Evolutionary conservation across 176 grass and related monocot species (phyloP).

Genomic region (Puya raimondii): DNA sequence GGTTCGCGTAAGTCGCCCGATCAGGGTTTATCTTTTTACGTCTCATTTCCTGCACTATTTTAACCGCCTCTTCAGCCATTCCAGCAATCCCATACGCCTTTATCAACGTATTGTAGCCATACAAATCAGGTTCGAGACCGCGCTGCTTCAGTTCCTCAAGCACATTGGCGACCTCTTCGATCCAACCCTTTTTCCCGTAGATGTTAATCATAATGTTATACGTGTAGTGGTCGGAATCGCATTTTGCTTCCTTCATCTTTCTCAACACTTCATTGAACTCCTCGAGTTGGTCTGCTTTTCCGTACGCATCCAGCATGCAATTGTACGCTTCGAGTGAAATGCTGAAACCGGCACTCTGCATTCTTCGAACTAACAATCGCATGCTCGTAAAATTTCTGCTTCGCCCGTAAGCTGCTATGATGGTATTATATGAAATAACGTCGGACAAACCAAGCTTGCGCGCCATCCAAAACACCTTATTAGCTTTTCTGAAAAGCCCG

Average conservation of each 20-base stretch:
- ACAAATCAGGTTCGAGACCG: conserved; percentile 64
- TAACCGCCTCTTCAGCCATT: conserved; percentile 76
- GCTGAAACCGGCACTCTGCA: conserved; percentile 55
- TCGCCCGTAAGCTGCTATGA: conserved; percentile 70
- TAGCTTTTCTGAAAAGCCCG: conserved; percentile 58
- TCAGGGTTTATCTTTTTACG: conserved; percentile 51
- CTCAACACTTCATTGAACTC: conserved; percentile 60
- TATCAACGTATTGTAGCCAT: conserved; percentile 77
- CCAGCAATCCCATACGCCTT: conserved; percentile 71
- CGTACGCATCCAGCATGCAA: conserved; percentile 84
- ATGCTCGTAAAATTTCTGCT: conserved; percentile 53
- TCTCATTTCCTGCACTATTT: conserved; percentile 72
- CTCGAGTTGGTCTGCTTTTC: conserved; percentile 60
- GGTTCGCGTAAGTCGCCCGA: conserved; percentile 54
- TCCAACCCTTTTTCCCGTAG: conserved; percentile 78
- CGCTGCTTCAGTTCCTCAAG: conserved; percentile 53
- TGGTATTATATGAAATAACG: conserved; percentile 82
- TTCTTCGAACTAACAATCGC: conserved; percentile 50
- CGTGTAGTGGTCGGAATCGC: conserved; percentile 71
- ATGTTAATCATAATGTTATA: conserved; percentile 98
- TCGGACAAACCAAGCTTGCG: conserved; percentile 55
- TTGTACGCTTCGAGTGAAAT: conserved; percentile 79
- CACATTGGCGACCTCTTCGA: conserved; percentile 58
- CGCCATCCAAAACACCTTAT: conserved; percentile 65
- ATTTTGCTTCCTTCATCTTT: conserved; percentile 75